Conservation (phyloP, 768 basidiomycete genomes). For the Boletellus ananiceps region DNA sequence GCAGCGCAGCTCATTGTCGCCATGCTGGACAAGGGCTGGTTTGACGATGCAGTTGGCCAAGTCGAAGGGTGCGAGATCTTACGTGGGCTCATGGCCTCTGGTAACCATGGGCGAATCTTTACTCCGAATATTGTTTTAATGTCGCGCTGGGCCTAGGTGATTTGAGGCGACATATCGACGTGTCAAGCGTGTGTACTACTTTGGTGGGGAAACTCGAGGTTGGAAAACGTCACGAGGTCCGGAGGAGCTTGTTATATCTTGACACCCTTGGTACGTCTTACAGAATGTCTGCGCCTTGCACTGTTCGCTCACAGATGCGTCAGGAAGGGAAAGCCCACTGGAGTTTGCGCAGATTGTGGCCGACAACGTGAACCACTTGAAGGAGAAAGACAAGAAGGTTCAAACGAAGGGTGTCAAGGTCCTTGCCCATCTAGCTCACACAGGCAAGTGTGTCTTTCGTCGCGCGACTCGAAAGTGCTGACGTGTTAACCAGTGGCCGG, state of each 20-base stretch:
- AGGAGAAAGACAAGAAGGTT: not conserved
- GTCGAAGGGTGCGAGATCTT: slow-evolving; percentile 2
- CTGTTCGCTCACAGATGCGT: no score
- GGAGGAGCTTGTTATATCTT: slow-evolving; percentile 19
- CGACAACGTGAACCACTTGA: not conserved
- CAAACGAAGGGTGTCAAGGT: slow-evolving; percentile 6
- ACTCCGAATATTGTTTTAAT: no score
- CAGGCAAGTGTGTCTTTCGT: not conserved
- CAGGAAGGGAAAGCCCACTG: no score
- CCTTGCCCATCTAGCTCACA: slow-evolving; percentile 5
- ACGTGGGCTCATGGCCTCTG: not conserved
- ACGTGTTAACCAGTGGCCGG: not conserved
- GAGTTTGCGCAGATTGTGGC: not conserved
- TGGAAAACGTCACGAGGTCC: slow-evolving; percentile 11
- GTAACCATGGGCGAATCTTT: no score
- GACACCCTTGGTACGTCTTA: slow-evolving; percentile 18
- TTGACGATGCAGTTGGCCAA: slow-evolving; percentile 20
- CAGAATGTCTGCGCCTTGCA: no score
- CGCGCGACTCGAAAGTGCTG: not conserved
- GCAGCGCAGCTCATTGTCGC: slow-evolving; percentile 8
- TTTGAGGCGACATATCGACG: slow-evolving; percentile 7
- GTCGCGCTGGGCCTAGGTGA: slow-evolving; percentile 2
- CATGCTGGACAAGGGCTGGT: slow-evolving; percentile 20
- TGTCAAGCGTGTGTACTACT: slow-evolving; percentile 13
- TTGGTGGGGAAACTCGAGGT: slow-evolving; percentile 10